Evolutionary conservation across 1,284 basidiomycete species (phyloP), one percentile per base, ranked within the genome.

Genomic region (Boletellus deceptivus): DNA sequence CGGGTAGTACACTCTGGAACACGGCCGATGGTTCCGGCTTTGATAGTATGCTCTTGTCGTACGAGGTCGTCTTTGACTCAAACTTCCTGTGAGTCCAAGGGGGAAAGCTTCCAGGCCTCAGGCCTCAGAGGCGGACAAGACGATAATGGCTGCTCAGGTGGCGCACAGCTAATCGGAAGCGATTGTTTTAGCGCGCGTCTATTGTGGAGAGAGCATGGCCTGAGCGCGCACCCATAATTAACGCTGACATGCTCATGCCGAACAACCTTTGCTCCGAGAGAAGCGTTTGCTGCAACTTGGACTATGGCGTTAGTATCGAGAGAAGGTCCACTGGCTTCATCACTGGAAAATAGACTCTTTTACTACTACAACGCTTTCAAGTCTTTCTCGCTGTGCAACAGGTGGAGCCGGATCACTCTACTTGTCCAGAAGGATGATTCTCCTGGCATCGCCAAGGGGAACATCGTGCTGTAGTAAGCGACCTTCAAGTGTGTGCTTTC

Each of bases 1-100:
- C 20, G 4, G 20, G 20, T 20, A 4, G 20, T 20, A 4, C 20
- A 20, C 20, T 84, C 2, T 88, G 83, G 82, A 86, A 87, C 57
- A 68, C 74, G 3, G 74, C 76, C 2, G 72, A 78, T 55, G 24
- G 24, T 3, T 74, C 74, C 9, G 64, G 70, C 18, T 86, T 86
- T 59, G 71, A 79, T 54, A 78, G 80, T 18, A 82, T 86, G 83
- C 66, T 85, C 48, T 64, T 88, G 16, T 77, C 81, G 9, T 90
- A 89, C 64, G 86, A 89, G 61, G 71, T 89, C 35, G 83, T 84
- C 1, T 88, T 90, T 62, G 82, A 83, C 55, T 52, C 69, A 0
- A 69, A 68, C 54, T 88, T 87, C 59, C 75, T 87, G 56, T 89
- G 82, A 78, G 84, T 84, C n/a, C 77, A 79, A 58, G 86, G 86